Base-by-base conservation (phyloP, 2,329 filamentous ascomycete species). In the Rhynchosporium secalis region DNA sequence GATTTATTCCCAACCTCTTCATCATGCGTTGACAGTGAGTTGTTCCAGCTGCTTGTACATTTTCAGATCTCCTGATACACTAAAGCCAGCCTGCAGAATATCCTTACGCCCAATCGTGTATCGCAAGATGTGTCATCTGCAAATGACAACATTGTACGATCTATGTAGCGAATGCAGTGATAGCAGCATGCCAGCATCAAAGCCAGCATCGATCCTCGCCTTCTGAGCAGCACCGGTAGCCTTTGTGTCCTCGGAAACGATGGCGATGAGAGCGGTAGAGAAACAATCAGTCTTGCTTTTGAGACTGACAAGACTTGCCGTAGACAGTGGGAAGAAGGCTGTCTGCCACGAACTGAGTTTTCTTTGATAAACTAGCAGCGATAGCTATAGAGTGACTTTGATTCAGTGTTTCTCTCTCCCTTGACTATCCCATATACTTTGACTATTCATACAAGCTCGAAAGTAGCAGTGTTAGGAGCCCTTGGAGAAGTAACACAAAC, bases 271-370 rank as follows among this genome's bases (percentile, higher is more conserved):
- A n/a, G 58, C 61, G 47, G 57, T 41, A 29, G 62, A 52, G 47
- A 65, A 66, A 28, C 43, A 36, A 38, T 62, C 63, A n/a, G 62
- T 62, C 28, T 65, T 61, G 1, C 29, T n/a, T 54, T 66, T 61
- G 40, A 65, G 36, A 40, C 3, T 54, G 10, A 5, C n/a, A 9
- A 66, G 28, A 52, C 60, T 20, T 56, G 7, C 20, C 29, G 15
- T 28, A 26, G n/a, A 68, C 65, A 7, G 52, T 62, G 4, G 48
- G 26, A 1, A 33, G 60, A 28, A 67, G 43, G 3, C 61, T 60
- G 29, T 46, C 62, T 15, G 48, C 20, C 1, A n/a, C 56, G 49
- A 67, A 66, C 10, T 54, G n/a, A 10, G 61, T 13, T 33, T 67
- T 66, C 65, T 68, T 68, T 15, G n/a, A 38, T 38, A 48, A 43